Conservation (phyloP, 495 filamentous ascomycete species). For the Bathelium albidoporum region DNA sequence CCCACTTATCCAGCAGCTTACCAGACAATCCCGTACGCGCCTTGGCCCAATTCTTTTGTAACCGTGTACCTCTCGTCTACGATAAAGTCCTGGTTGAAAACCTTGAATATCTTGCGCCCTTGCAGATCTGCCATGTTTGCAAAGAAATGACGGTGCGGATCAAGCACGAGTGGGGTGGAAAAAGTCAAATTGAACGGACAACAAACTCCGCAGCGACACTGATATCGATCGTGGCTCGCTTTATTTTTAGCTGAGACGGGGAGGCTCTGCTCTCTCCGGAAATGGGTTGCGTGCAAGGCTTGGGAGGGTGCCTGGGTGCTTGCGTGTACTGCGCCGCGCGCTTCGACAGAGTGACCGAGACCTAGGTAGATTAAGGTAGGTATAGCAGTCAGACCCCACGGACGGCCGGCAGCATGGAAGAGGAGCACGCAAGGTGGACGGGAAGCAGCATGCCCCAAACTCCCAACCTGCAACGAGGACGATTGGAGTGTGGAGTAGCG, state of each 20-base stretch:
- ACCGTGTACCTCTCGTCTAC: slow-evolving; percentile 97
- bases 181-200: not conserved
- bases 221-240: too few relatives aligned
- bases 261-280: too few relatives aligned
- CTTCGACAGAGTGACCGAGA: not conserved
- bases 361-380: too few relatives aligned
- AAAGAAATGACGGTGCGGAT: not conserved
- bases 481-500: not conserved
- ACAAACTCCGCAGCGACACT: not conserved
- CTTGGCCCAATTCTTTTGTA: slow-evolving; percentile 96
- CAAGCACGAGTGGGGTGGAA: too few relatives aligned
- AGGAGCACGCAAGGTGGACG: not conserved
- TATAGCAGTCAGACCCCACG: not conserved
- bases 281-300: not conserved
- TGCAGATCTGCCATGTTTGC: slow-evolving; percentile 60
- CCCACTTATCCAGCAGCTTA: slow-evolving; percentile 35
- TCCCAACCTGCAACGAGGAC: not conserved
- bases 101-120: slow-evolving; percentile 95
- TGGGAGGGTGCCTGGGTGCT: not conserved
- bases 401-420: not conserved
- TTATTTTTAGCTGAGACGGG: too few relatives aligned
- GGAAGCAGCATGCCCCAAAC: not conserved
- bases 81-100: slow-evolving; percentile 99
- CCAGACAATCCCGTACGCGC: slow-evolving; percentile 98
- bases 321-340: not conserved